These are phyloP conservation scores for Kappamyces sp. DNA, from an alignment of 192 early-diverging fungal species.

Conservation along the genomic window DNA sequence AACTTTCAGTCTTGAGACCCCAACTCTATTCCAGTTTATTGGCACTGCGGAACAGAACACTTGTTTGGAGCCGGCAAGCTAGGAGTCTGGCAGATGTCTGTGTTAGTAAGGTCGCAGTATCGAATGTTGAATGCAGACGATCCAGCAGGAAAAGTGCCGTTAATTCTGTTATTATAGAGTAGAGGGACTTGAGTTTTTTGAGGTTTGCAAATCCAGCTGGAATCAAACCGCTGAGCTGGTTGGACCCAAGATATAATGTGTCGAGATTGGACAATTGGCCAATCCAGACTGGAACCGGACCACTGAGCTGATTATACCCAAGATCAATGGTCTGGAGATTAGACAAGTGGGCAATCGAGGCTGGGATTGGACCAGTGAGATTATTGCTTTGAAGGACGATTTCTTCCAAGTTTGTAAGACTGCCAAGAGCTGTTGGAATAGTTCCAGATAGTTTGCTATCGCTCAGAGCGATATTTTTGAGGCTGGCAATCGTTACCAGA, in stretches of 20 bases:
- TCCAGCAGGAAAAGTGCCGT: background rate
- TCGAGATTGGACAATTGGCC: background rate
- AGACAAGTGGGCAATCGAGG: background rate
- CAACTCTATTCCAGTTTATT: background rate
- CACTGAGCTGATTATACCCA: background rate
- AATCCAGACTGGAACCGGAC: background rate
- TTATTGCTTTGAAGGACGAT: background rate
- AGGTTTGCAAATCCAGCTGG: background rate
- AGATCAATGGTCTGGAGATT: background rate
- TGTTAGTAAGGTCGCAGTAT: background rate
- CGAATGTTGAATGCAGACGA: background rate
- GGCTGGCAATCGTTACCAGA: background rate
- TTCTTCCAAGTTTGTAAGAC: background rate
- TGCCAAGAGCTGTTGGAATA: background rate
- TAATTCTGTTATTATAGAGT: background rate
- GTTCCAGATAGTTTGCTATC: background rate
- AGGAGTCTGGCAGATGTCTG: background rate
- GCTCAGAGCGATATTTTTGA: background rate
- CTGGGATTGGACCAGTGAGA: background rate
- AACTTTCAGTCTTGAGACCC: background rate
- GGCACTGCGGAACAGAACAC: background rate
- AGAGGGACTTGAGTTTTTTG: background rate
- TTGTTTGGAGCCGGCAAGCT: background rate
- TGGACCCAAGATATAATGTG: background rate
- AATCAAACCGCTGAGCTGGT: background rate